phyloP scores from a whole-genome alignment of 1,284 basidiomycete genomes.

The Prillingera fragicola region DNA sequence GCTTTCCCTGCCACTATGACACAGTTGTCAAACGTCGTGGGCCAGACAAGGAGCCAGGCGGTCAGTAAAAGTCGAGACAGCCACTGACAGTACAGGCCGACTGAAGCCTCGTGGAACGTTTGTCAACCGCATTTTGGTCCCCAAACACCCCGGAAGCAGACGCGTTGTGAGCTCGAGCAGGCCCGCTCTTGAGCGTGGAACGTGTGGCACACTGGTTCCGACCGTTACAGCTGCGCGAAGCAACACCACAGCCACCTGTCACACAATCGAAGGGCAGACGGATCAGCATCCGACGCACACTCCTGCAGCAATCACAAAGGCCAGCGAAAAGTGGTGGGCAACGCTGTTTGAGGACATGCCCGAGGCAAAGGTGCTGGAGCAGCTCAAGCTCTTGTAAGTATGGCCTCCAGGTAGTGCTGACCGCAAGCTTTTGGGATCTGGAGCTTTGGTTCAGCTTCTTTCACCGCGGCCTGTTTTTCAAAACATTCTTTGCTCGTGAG shows the following conservation, averaged over 20 bases:
- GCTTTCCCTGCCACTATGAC: conserved; percentile 17
- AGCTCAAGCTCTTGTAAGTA: neutral
- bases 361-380: neutral
- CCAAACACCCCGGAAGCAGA: neutral
- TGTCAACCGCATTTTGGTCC: conserved; percentile 1
- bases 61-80: conserved; percentile 7
- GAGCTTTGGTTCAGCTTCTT: conserved; percentile 26
- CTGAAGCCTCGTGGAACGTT: conserved; percentile 9
- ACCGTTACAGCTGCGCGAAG: too few relatives aligned
- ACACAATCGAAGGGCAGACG: neutral
- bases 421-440: conserved; percentile 15
- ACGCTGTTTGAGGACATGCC: neutral
- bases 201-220: too few relatives aligned
- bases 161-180: too few relatives aligned
- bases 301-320: neutral
- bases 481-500: conserved; percentile 8
- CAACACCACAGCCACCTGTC: neutral
- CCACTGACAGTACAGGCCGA: conserved; percentile 2
- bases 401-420: neutral
- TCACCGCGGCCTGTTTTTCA: conserved; percentile 22
- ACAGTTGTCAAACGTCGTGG: conserved; percentile 14
- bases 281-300: neutral
- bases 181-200: too few relatives aligned
- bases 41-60: conserved; percentile 24
- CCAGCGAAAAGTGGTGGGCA: conserved; percentile 4